Base-by-base conservation (phyloP, 2,329 filamentous ascomycete genomes). In the Dactylonectria estremocensis region DNA sequence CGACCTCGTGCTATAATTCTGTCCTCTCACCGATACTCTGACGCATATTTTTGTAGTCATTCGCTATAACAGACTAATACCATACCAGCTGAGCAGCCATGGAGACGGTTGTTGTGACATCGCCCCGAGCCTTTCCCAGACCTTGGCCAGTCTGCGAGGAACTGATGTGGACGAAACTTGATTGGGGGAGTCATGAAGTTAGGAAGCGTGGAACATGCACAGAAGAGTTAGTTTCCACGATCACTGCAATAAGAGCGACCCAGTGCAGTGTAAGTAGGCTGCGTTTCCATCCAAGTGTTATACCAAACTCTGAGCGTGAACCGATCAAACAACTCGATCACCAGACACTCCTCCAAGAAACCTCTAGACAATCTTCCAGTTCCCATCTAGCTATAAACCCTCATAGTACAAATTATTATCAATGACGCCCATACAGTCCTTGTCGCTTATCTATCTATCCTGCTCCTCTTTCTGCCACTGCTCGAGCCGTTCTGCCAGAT, bases 401-500 rank as follows among this genome's bases (percentile, higher is more conserved):
- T 33, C 11, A 33, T 3, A 22, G 5, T 50, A 10, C 33, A 22
- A 10, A 50, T 1, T 3, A 20, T 5, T 24, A 43, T 63, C 33
- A 56, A 18, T 18, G 31, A 18, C 16, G 8, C 22, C 9, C 4
- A 16, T 13, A 4, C 14, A n/a, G 31, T 46, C 45, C 37, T 65
- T 57, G n/a, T 54, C 67, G 53, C 13, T 18, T 11, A 5, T 11
- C 20, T 66, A 61, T 46, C 52, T 58, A 20, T 67, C 62, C 33
- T 69, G 57, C 43, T 72, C 64, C 24, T 61, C 49, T 40, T 54
- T 66, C 31, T 64, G 61, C 45, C 74, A 56, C 28, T 59, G 64
- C 54, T 75, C 70, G 13, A 75, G 57, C n/a, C 71, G 69, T 37
- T 74, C 70, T 11, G 58, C 54, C 61, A 75, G 48, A 52, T 74